Evolutionary conservation across 495 filamentous ascomycete species (phyloP).

Genomic region (Apodospora peruviana): DNA sequence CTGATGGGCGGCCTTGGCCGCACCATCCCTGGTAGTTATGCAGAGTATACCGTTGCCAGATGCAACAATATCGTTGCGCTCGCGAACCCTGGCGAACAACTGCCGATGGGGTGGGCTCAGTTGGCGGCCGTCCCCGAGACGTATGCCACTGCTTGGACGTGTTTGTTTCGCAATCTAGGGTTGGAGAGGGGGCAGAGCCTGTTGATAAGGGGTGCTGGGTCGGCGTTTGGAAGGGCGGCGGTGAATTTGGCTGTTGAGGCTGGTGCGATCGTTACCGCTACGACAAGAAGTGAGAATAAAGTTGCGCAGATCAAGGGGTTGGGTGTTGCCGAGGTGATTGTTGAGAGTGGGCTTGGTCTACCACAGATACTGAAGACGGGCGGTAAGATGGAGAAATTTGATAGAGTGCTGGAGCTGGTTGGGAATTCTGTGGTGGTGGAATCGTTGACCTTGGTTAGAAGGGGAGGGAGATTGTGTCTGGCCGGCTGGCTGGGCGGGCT

Average conservation of each 20-base stretch:
- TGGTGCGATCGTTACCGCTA: conserved; percentile 36
- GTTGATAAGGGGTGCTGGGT: conserved; percentile 40
- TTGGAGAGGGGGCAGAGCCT: conserved; percentile 28
- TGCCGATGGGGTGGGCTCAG: conserved; percentile 29
- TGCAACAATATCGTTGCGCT: conserved; percentile 33
- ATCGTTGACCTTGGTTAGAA: conserved; percentile 27
- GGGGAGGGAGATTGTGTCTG: conserved; percentile 34
- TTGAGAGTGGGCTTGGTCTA: conserved; percentile 6
- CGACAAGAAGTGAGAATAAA: conserved; percentile 28
- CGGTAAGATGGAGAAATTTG: conserved; percentile 19
- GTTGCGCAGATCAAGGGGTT: conserved; percentile 22
- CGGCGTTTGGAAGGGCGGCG: conserved; percentile 39
- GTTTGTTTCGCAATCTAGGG: conserved; percentile 32
- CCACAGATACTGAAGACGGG: too few relatives aligned
- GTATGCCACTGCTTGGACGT: conserved; percentile 40
- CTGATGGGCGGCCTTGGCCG: conserved; percentile 44
- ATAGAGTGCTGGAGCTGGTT: conserved; percentile 38
- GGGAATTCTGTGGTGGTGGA: conserved; percentile 41
- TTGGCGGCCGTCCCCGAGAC: conserved; percentile 40
- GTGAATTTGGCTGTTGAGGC: conserved; percentile 38
- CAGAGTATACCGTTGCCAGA: conserved; percentile 30
- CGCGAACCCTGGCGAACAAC: conserved; percentile 7
- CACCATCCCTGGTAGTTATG: conserved; percentile 36
- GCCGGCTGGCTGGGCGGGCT: conserved; percentile 44
- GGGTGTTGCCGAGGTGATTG: conserved; percentile 25